Evolutionary conservation across 2,329 filamentous ascomycete genomes (phyloP), one percentile per base, ranked within the genome.

Genomic region (Fusarium sp.): DNA sequence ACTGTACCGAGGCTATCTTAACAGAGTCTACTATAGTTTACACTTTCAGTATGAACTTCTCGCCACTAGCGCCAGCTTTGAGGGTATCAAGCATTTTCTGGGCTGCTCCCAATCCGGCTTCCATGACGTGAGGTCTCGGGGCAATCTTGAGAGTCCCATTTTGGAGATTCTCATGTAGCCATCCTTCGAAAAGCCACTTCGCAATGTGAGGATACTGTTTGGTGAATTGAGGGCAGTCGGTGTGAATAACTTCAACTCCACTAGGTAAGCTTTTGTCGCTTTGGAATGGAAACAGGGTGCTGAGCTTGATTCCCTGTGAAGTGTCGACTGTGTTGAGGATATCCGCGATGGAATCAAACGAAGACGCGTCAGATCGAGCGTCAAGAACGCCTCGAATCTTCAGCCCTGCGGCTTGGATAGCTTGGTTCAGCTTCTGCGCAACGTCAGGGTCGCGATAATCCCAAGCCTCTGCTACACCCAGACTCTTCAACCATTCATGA

Each of bases 401-500:
- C 1, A 12, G 3, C 2, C 42, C 32, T 0, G 32, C 21, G 0
- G 4, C 1, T 16, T 21, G 5, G 1, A 32, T 2, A 3, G 18
- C 16, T 9, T 4, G 4, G 0, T 12, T 21, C 11, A 60, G 27
- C 11, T 58, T 57, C 4, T 42, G 25, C 4, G 18, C 18, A 1
- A 60, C n/a, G 0, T n/a, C 2, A 0, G 25, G 32, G 20, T 58
- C 42, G 1, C 18, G 25, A 3, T 60, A 58, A 12, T 58, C 53
- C 57, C 57, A 58, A n/a, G 20, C 4, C 0, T 48, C 42, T 1
- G 5, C 1, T 0, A 46, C 65, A 0, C 66, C 67, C 0, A 70
- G 34, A 0, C 16, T 40, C 2, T 40, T 66, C 2, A 70, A 16
- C 55, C 58, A 59, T 3, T 67, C 66, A 4, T 58, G 55, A 30